Evolutionary conservation across 148 eudicot species (phyloP), one percentile per base, ranked within the genome.

Genomic region (Diospyros lotus): DNA sequence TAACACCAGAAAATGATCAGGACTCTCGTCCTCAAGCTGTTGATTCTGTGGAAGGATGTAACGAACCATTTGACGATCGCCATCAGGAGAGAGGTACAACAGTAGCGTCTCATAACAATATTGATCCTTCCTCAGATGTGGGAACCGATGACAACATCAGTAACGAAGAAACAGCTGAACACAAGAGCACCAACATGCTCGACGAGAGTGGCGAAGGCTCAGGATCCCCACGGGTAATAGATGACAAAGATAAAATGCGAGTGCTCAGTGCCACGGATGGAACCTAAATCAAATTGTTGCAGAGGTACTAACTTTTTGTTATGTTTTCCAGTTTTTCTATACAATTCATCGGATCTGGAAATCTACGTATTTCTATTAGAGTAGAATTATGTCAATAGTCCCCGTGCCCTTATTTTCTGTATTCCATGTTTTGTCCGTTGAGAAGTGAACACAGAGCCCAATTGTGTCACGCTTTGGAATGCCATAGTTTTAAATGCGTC

Each of bases 161-260:
- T 67, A 64, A n/a, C 12, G 18, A 55, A 69, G 69, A 10, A 9
- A 6, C 17, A 48, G 53, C 38, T 12, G 68, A 68, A 46, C 55
- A 51, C 15, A 63, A 66, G 59, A 71, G 66, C 53, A 2, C 58
- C 28, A 48, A 48, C 52, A 48, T 48, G 8, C 4, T 48, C 63
- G 67, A 74, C 54, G 64, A 63, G 71, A 53, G 75, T 77, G 54
- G 28, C 63, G 64, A 74, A 59, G 74, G 73, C 73, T 50, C 58
- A n/a, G 77, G 64, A 54, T 75, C 46, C 46, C 46, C 65, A 43
- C 41, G 77, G 64, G 73, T 72, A 45, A 41, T 62, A 75, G 77
- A 66, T 59, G 18, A 48, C 8, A n/a, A 2, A 12, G 66, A 39
- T 9, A 71, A 81, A 48, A 13, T 67, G 42, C 64, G 58, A 78